phyloP scores from a whole-genome alignment of 192 early-diverging fungal species.

The Rhizoclosmatium globosum region DNA sequence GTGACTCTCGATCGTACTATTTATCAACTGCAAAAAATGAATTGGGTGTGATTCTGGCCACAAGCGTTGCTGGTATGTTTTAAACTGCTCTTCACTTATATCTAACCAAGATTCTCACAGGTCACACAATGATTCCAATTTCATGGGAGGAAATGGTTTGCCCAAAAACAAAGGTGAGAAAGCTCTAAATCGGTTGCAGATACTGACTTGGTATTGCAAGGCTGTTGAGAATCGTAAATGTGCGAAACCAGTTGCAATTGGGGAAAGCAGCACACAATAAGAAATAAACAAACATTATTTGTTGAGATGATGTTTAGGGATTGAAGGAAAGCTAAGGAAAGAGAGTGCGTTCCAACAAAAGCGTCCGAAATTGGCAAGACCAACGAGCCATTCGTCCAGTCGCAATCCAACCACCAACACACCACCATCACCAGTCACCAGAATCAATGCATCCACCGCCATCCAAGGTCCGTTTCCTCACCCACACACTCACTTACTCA shows the following conservation, averaged over 20 bases:
- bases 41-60: constrained; percentile 92
- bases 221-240: constrained; percentile 91
- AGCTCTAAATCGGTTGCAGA: not conserved
- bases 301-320: not conserved
- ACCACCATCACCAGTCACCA: not conserved
- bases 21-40: constrained; percentile 94
- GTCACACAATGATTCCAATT: constrained; percentile 86
- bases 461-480: not conserved
- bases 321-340: not conserved
- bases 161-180: constrained; percentile 77
- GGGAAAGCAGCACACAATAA: not conserved
- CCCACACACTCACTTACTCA: not conserved
- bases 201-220: constrained; percentile 13
- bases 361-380: not conserved
- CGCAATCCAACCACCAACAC: not conserved
- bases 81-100: not conserved
- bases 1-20: constrained; percentile 90
- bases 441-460: not conserved
- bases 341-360: not conserved
- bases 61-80: constrained; percentile 77
- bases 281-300: not conserved
- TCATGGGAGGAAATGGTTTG: constrained; percentile 99
- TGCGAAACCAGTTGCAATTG: constrained; percentile 75
- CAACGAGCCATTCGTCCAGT: not conserved
- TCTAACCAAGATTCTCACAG: constrained; percentile 37